Evolutionary conservation across 352 stramenopile species (phyloP), one percentile per base, ranked within the genome.

Genomic region (Phytophthora cactorum): DNA sequence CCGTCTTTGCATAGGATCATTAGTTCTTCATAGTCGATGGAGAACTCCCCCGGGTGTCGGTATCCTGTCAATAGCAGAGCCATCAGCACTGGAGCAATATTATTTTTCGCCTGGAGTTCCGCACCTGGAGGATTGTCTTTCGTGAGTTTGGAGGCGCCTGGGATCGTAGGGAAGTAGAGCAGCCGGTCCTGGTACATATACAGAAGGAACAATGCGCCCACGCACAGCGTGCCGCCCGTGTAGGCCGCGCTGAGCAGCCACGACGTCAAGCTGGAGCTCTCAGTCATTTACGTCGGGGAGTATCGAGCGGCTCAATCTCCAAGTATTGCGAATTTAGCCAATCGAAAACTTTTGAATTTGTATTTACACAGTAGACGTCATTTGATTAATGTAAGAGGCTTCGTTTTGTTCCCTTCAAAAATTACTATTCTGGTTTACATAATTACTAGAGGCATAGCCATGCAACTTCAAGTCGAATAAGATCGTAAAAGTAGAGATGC

Each of bases 1-100:
- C 89, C 88, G 70, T 98, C 94, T 14, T 74, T 78, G 38, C 84
- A 89, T 27, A 64, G 63, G 55, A 98, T 97, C 75, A 88, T 90
- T 53, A 97, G 67, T 49, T 95, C 91, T 62, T 98, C 91, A 69
- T 97, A 98, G 11, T 92, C 82, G 56, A 98, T 91, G 34, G 82
- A 73, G 44, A 92, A 87, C 70, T 98, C 92, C 5, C 77, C 81
- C 1, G 95, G 95, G 47, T 88, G 78, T 17, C 92, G 86, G 71
- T 98, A 98, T 29, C 89, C 88, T 92, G 47, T 38, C 34, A 25
- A 29, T 36, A 52, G 8, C 5, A 62, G 22, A 54, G 17, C 10
- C 14, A 54, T 61, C 25, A 75, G 27, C 17, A 66, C 22, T 10
- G 31, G 10, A 34, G 12, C 14, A 49, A 17, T 49, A 25, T 17